Evolutionary conservation across 2,329 filamentous ascomycete species (phyloP), one percentile per base, ranked within the genome.

Genomic region (Neospermospora avenae): DNA sequence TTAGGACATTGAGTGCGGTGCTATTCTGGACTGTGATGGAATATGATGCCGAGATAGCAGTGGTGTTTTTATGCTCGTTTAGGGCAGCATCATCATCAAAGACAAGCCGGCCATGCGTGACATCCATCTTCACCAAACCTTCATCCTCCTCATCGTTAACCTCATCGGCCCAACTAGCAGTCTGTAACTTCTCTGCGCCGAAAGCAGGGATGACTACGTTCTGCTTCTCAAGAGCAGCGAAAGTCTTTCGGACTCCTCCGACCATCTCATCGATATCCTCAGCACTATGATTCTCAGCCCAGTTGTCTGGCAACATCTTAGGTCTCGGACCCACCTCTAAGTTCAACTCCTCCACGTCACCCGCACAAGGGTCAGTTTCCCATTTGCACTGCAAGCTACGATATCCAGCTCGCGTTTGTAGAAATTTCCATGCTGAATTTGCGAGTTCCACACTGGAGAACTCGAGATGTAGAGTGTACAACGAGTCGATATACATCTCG

Each of bases 141-240:
- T 28, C 25, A 20, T 49, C 55, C 16, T 49, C 45, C 39, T 62
- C 64, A 14, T 57, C 62, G 20, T 63, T 63, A 45, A 63, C 62
- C 35, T 70, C 68, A 59, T 70, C 68, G 0, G 66, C 68, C 67
- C 68, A 69, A 42, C 51, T 61, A 24, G 58, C 41, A 16, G 58
- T 44, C 49, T 55, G 55, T 14, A 68, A 25, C 4, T 49, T 57
- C 3, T 34, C 45, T 5, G 61, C 68, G 14, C 49, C 60, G 18
- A 63, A 64, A 18, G 34, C 49, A 3, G 66, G 67, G 31, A 70
- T 66, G 1, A 56, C 58, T 35, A 67, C 60, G 20, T 62, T 63
- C 42, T 63, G 61, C 18, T 61, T 65, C 16, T 35, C 22, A 0
- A 65, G 53, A 13, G 60, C 60, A 42, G 62, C 60, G 13, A 68